phyloP scores from a whole-genome alignment of 1,284 basidiomycete genomes.

The Tylopilus sp. region DNA sequence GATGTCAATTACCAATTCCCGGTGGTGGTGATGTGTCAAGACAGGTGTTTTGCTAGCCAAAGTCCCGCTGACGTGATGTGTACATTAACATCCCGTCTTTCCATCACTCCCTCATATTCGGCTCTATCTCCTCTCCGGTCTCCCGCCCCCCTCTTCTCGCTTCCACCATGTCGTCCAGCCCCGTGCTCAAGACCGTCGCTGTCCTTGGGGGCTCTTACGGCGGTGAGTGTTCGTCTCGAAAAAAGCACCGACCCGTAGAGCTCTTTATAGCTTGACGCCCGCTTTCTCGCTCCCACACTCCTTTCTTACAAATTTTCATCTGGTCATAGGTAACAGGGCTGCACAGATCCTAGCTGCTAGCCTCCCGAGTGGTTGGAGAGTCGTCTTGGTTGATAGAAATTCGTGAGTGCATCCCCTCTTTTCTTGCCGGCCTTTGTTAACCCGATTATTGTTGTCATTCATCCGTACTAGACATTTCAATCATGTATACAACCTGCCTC shows the following conservation, averaged over 20 bases:
- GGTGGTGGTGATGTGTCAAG: background rate
- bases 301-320: background rate
- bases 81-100: background rate
- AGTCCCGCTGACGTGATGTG: background rate
- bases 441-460: slow-evolving; percentile 1
- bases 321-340: slow-evolving; percentile 55
- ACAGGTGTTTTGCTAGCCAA: background rate
- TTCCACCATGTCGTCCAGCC: slow-evolving; percentile 17
- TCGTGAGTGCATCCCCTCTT: slow-evolving; percentile 51
- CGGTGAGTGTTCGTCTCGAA: slow-evolving; percentile 46
- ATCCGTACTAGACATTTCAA: slow-evolving; percentile 54
- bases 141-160: slow-evolving; percentile 9
- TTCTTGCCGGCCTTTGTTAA: background rate
- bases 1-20: background rate
- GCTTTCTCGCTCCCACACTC: slow-evolving; percentile 9
- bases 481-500: slow-evolving; percentile 72
- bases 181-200: slow-evolving; percentile 53
- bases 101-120: background rate
- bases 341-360: slow-evolving; percentile 66
- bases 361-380: slow-evolving; percentile 70
- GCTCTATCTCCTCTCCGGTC: background rate
- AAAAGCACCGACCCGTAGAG: background rate
- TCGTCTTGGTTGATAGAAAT: slow-evolving; percentile 81
- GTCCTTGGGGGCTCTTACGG: slow-evolving; percentile 74
- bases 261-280: background rate